Conservation (phyloP, 441 rosid genomes). For the Sinapis alba region DNA sequence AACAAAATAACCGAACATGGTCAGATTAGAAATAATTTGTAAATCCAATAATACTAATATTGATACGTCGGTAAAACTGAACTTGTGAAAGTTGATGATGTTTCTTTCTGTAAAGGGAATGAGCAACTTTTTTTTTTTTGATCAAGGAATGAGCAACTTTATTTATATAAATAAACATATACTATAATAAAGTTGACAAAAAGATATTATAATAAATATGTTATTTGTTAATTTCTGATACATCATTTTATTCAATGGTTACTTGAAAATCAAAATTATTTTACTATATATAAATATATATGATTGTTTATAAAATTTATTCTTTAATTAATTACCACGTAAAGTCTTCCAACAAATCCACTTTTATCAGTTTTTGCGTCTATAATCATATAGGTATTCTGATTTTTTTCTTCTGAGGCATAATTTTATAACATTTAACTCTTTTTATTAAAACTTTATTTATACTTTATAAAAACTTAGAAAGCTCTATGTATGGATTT, state of each 20-base stretch:
- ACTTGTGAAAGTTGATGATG: not conserved
- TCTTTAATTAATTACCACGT: not conserved
- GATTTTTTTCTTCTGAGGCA: not conserved
- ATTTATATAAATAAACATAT: too few relatives aligned
- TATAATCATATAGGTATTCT: not conserved
- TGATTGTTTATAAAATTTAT: not conserved
- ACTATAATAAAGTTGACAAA: not conserved
- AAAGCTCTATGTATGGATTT: not conserved
- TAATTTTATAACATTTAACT: not conserved
- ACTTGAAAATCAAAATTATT: not conserved
- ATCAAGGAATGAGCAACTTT: not conserved
- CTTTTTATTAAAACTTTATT: not conserved
- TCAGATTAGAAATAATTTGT: too few relatives aligned
- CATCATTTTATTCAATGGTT: not conserved
- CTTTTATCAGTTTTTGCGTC: not conserved
- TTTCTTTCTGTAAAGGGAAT: not conserved
- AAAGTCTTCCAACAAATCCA: not conserved
- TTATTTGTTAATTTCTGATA: not conserved
- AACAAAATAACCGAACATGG: too few relatives aligned
- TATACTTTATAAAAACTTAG: not conserved
- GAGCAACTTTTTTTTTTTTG: too few relatives aligned
- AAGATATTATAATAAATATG: not conserved
- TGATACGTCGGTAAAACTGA: too few relatives aligned
- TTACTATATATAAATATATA: not conserved
- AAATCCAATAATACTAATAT: too few relatives aligned